phyloP scores from a whole-genome alignment of 768 basidiomycete species.

The Austroboletus eburneus region DNA sequence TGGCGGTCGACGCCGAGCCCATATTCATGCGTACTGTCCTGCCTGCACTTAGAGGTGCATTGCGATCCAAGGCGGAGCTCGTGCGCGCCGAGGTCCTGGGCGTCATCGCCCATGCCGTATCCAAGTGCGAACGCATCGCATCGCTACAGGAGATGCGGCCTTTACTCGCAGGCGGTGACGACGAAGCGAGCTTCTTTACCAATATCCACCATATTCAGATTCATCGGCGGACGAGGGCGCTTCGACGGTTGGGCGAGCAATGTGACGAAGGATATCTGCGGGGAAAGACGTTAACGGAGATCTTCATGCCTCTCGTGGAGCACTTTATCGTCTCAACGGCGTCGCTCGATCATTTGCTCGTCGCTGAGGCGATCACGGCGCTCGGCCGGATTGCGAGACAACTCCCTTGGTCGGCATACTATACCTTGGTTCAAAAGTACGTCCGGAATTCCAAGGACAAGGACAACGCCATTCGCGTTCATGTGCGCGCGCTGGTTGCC shows the following conservation, averaged over 20 bases:
- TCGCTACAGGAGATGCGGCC: constrained; percentile 75
- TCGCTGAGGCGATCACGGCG: constrained; percentile 82
- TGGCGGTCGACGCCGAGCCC: constrained; percentile 42
- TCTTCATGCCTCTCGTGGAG: constrained; percentile 83
- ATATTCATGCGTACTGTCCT: constrained; percentile 64
- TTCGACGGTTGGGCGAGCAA: constrained; percentile 78
- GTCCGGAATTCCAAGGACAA: constrained; percentile 65
- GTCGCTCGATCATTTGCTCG: constrained; percentile 76
- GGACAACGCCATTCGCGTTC: constrained; percentile 69
- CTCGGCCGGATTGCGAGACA: constrained; percentile 74
- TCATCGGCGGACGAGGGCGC: constrained; percentile 82
- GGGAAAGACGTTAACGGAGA: constrained; percentile 67
- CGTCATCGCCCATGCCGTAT: constrained; percentile 73
- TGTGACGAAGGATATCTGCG: constrained; percentile 62
- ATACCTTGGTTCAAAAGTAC: constrained; percentile 75
- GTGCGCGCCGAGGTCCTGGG: constrained; percentile 82
- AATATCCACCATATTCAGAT: constrained; percentile 93
- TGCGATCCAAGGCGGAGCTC: constrained; percentile 77
- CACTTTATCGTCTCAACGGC: constrained; percentile 68
- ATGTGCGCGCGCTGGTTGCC: constrained; percentile 79
- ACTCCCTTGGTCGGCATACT: constrained; percentile 82
- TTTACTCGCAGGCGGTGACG: constrained; percentile 81
- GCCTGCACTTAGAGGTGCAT: constrained; percentile 74
- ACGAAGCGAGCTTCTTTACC: constrained; percentile 95
- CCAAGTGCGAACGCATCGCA: constrained; percentile 53